These are phyloP conservation scores for Cryphonectria naterciae DNA, from an alignment of 2,329 filamentous ascomycete species.

Conservation along the genomic window DNA sequence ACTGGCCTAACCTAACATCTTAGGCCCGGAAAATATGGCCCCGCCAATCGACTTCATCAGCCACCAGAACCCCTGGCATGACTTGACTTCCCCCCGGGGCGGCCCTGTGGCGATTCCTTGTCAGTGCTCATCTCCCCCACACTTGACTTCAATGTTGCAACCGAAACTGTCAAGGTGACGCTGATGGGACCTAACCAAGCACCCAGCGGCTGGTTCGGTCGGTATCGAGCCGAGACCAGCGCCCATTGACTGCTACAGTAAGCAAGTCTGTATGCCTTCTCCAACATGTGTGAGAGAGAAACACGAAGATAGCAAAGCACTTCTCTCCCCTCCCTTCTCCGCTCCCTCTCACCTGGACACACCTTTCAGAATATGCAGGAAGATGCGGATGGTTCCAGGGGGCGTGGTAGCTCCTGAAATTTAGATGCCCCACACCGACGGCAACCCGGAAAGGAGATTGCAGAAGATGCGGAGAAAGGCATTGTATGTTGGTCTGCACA, in stretches of 20 bases:
- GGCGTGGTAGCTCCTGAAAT: constrained; percentile 8
- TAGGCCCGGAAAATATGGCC: constrained; percentile 2
- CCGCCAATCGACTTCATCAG: not conserved
- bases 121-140: not conserved
- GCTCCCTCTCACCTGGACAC: not conserved
- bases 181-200: not conserved
- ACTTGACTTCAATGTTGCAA: constrained; percentile 2
- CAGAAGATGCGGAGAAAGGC: constrained; percentile 15
- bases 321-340: not conserved
- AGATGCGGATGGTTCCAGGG: not conserved
- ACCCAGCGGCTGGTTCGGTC: not conserved
- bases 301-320: not conserved
- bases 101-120: not conserved
- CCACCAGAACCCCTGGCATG: not conserved
- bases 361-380: not conserved
- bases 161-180: not conserved
- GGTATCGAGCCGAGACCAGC: not conserved
- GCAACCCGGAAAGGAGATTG: constrained; percentile 19
- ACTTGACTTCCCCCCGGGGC: not conserved
- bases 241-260: not conserved
- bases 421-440: constrained; percentile 20
- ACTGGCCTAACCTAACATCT: not conserved
- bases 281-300: too few relatives aligned
- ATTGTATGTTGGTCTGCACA: constrained; percentile 3
- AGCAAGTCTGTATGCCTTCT: too few relatives aligned